Evolutionary conservation across 225 moss, liverwort and hornwort species (phyloP), one percentile per base, ranked within the genome.

Genomic region (Rhytidiadelphus loreus): DNA sequence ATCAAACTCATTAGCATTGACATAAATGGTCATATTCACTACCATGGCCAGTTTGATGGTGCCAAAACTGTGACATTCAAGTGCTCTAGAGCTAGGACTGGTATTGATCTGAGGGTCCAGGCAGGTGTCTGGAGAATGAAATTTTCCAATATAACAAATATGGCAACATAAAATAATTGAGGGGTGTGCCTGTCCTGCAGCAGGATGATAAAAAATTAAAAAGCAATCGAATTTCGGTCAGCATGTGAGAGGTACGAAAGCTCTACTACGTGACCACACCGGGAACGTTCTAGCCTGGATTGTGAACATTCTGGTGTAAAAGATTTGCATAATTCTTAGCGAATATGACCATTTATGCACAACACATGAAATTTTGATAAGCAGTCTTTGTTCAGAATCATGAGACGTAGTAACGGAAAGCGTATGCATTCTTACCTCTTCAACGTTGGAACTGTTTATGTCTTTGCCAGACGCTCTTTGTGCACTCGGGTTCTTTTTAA

Each of bases 401-500:
- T 44, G 63, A 72, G 43, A 82, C 11, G 52, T 37, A 43, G 35
- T 11, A 63, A 35, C 43, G 76, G 76, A 66, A 55, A 85, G 58
- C 9, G 35, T 60, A 35, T 52, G 25, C 65, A 84, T 63, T 46
- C 86, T 82, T 82, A 89, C 94, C 96, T 96, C 96, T 87, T 95
- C 95, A 19, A 98, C 97, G 87, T 94, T 93, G n/a, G 95, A 92
- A 77, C 89, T 95, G 60, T 91, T 91, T 7, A 89, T 80, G 84
- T 93, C 97, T 91, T 94, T 97, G 72, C 94, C 96, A 55, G 93
- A 61, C 48, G 68, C 90, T 81, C 95, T 89, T 90, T 94, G 98
- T 44, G 92, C 95, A 87, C 91, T 96, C 7, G 97, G 95, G 88
- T 88, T 95, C 91, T 99, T 99, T 92, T 96, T 99, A 91, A 97